A percentile compares a stretch with the other conserved stretches of the same genome.
These are phyloP conservation scores for Lagenidium giganteum DNA, from an alignment of 352 stramenopile species.

Conservation along the genomic window DNA sequence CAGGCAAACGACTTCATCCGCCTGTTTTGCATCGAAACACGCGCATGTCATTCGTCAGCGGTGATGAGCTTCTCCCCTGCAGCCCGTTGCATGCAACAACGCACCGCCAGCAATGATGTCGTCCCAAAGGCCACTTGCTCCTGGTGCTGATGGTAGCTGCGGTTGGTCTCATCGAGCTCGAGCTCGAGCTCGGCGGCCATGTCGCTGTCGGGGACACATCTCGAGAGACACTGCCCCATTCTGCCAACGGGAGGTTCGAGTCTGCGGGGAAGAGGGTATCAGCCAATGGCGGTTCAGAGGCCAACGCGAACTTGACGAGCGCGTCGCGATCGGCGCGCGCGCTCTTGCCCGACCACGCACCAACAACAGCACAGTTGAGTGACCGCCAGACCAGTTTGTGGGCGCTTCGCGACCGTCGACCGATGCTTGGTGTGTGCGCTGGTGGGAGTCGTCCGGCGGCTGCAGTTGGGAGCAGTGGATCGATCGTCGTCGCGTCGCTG, in stretches of 20 bases:
- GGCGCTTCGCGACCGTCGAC: too few species aligned
- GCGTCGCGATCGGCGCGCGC: too few species aligned
- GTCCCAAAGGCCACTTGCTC: slow-evolving; percentile 45
- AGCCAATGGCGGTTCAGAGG: slow-evolving; percentile 2
- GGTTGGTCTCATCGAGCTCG: slow-evolving; percentile 67
- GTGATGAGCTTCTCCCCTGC: background rate
- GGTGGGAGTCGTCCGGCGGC: background rate
- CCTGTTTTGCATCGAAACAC: slow-evolving; percentile 21
- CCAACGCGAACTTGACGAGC: too few species aligned
- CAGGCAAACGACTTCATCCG: slow-evolving; percentile 79
- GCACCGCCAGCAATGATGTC: slow-evolving; percentile 69
- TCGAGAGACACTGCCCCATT: slow-evolving; percentile 85
- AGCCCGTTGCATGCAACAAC: slow-evolving; percentile 7
- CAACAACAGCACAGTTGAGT: too few species aligned
- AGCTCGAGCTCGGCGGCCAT: slow-evolving; percentile 82
- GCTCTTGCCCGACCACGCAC: too few species aligned
- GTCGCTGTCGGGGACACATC: slow-evolving; percentile 76
- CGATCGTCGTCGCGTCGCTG: background rate
- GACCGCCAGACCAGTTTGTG: too few species aligned
- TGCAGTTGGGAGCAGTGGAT: too few species aligned
- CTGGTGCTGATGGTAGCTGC: slow-evolving; percentile 38
- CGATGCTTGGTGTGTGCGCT: background rate
- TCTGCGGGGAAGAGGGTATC: too few species aligned
- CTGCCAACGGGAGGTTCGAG: slow-evolving; percentile 7
- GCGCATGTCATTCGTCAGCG: background rate